Base-by-base conservation (phyloP, 306 rosid genomes). In the Arachis hypogaea region DNA sequence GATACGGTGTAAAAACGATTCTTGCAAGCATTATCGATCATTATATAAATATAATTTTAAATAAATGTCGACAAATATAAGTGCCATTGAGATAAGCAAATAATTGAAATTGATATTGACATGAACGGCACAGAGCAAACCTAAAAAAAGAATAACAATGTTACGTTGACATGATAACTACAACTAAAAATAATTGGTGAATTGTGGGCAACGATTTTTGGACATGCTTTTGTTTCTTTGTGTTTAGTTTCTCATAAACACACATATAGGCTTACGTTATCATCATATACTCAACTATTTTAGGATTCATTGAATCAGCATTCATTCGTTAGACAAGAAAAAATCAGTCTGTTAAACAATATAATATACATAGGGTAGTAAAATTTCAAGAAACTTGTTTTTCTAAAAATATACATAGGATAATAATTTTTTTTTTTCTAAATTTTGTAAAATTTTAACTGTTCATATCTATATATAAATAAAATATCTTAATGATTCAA, bases 31-130 rank as follows among this genome's bases (percentile, higher is more conserved):
- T 29, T 29, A 52, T 77, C 38, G 7, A 51, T 83, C 57, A 80
- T 67, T 60, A 62, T 61, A 62, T 73, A 63, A 64, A 66, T 62
- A 76, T 29, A 64, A 52, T 33, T 33, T 2, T 2, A 33, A 33
- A 33, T 2, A 33, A 33, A 33, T 33, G 38, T 33, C 3, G 38
- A 66, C 60, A 63, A 77, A 63, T 70, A 74, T 29, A 55, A 62
- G 42, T 7, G 42, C 60, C 43, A 50, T 73, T 18, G 14, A 49
- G 77, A 62, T 62, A 43, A 51, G 41, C 46, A 63, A 73, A 18
- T 30, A 76, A 67, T 71, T 77, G 44, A 43, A 56, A 59, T 57
- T 51, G 81, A 78, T 44, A 60, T 71, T 60, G 85, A 82, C 86
- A 71, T 33, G 50, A 77, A 73, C 49, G 79, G 68, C 68, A 3